A percentile compares a stretch with the other conserved stretches of the same genome.
These are phyloP conservation scores for Hirschfeldia incana DNA, from an alignment of 345 rosid genomes.

Conservation along the genomic window DNA sequence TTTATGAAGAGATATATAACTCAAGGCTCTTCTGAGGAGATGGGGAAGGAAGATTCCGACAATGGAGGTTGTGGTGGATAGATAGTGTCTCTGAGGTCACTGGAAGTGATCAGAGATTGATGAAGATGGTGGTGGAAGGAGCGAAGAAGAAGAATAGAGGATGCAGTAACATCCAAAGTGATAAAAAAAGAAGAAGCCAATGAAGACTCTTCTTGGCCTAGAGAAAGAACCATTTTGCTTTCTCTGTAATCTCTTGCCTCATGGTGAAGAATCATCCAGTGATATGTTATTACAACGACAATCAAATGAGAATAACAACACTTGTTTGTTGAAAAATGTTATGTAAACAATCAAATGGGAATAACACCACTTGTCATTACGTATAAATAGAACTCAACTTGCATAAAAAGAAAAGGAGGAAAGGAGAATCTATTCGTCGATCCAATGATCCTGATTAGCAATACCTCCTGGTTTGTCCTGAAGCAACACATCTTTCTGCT, in stretches of 20 bases:
- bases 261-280: neutral
- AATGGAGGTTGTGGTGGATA: too few species aligned
- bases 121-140: too few species aligned
- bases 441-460: conserved; percentile 35
- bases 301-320: neutral
- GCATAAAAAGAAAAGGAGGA: neutral
- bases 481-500: conserved; percentile 48
- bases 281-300: conserved; percentile 14
- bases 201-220: too few species aligned
- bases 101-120: too few species aligned
- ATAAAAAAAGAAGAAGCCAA: too few species aligned
- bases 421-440: conserved; percentile 24
- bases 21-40: conserved; percentile 53
- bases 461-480: conserved; percentile 43
- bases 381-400: neutral
- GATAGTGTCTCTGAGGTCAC: too few species aligned
- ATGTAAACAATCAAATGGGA: conserved; percentile 8
- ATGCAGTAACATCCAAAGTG: too few species aligned
- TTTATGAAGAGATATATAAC: conserved; percentile 53
- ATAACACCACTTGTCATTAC: neutral
- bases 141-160: too few species aligned
- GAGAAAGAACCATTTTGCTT: too few species aligned
- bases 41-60: conserved; percentile 52
- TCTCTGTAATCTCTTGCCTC: too few species aligned
- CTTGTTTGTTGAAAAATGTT: conserved; percentile 7